Base-by-base conservation (phyloP, 148 eudicot genomes). In the Cornus suecica region DNA sequence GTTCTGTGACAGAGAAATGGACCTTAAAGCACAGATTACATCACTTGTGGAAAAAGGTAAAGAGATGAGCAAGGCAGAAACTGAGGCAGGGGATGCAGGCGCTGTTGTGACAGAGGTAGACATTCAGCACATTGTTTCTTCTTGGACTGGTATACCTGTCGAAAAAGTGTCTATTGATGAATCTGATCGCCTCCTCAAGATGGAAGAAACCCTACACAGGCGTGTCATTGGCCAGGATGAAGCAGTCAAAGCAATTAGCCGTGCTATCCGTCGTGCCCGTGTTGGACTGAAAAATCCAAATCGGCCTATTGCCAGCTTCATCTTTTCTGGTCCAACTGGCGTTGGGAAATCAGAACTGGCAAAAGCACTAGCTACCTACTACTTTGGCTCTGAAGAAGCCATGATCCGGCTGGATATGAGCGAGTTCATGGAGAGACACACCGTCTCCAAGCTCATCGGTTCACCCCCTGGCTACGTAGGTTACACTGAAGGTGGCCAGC, bases 291-390 rank as follows among this genome's bases (percentile, higher is more conserved):
- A 84, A 45, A 80, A 81, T 65, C 81, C 85, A 0, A 78, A 78
- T 73, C 72, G 86, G 22, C 92, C 92, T 3, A 86, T 86, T 28
- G 92, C 89, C 20, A 82, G 89, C 76, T 86, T 86, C 74, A 73
- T 89, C 58, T 89, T 89, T 74, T 73, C 84, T 2, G 88, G 90
- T 8, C 88, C 92, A 0, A 85, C 88, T 2, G 88, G 88, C 20
- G 90, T 89, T 11, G 92, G 92, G 18, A 89, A 89, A 60, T 81
- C 92, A 0, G 90, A 89, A 63, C 85, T 89, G 24, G 90, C 90
- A 2, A 89, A 89, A 71, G 79, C 86, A 26, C 70, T 89, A 9
- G 88, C 90, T 22, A 60, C 76, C 0, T 78, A 85, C 76, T 83
- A 83, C 71, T 89, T 85, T 32, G 87, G 88, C 15, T 83, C 89